Evolutionary conservation across 805 yeast species (phyloP), one percentile per base, ranked within the genome.

Genomic region (Wickerhamomyces hampshirensis): DNA sequence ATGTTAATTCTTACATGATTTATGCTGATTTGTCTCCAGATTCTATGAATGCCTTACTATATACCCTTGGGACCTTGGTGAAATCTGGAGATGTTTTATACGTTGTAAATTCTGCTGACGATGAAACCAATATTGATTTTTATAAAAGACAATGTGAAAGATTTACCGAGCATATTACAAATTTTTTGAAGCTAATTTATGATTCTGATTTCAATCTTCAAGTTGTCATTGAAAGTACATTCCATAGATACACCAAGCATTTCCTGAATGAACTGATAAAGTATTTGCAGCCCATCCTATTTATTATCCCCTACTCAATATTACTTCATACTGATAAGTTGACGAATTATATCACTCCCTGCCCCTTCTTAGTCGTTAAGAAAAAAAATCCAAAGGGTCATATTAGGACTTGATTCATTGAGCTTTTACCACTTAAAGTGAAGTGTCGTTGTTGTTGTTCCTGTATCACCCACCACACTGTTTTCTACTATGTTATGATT

Each of bases 21-120:
- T 86, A 93, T 51, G 74, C 83, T 65, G 96, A 89, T 56, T 71
- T 83, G 44, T 78, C 91, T 4, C 83, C 86, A 0, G 96, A 87
- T 55, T 80, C 95, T 2, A 68, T 71, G 26, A 84, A 83, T 58
- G 93, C 96, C 0, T 66, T 89, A 16, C 93, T 86, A 51, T 88
- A 96, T 84, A 75, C 88, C 29, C 68, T 89, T 47, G 97, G 97
- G 3, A 75, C 95, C 0, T 81, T 87, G 1, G 67, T 88, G 31
- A 82, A 80, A 16, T 88, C 85, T 51, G 93, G 93, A 0, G 83
- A 87, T 36, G 86, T 88, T 1, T 60, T 88, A 37, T 85, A 84
- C 55, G 74, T 86, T 15, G 34, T 54, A 18, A 73, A 75, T 46
- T 80, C 75, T 10, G 67, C 71, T 38, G 80, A 73, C 47, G 68